Percentiles rank a stretch among this genome's conserved stretches.
These are phyloP conservation scores for Starmerella riodocensis DNA, from an alignment of 805 yeast species.

Conservation along the genomic window DNA sequence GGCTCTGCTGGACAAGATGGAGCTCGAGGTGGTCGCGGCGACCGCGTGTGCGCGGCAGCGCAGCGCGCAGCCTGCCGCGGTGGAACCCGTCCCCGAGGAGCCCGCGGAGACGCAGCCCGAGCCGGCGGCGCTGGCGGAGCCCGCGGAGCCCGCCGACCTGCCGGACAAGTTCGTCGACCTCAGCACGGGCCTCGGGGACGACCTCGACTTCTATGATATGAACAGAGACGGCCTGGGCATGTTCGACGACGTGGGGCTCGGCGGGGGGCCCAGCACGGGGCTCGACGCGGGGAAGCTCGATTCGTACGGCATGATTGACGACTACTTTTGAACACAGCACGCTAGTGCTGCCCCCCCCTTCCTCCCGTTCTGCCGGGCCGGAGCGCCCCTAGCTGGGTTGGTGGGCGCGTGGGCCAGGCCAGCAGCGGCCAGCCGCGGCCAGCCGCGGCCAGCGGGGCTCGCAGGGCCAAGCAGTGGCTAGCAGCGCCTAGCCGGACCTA, in stretches of 20 bases:
- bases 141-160: neutral
- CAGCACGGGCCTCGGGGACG: conserved; percentile 6
- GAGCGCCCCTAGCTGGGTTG: no score
- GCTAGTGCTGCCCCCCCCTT: no score
- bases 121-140: neutral
- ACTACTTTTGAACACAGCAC: conserved; percentile 8
- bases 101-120: neutral
- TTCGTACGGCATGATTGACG: conserved; percentile 8
- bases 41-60: conserved; percentile 1
- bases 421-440: no score
- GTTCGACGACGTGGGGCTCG: conserved; percentile 2
- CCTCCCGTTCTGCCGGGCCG: no score
- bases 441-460: no score
- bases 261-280: no score
- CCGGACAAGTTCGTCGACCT: neutral
- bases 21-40: conserved; percentile 12
- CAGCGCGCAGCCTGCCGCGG: neutral
- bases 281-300: neutral
- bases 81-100: neutral
- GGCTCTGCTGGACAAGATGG: conserved; percentile 10
- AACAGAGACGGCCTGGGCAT: conserved; percentile 3
- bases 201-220: conserved; percentile 3
- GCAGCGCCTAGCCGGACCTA: no score
- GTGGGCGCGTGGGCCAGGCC: no score
- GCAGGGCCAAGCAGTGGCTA: no score